Percentiles rank a stretch among this genome's conserved stretches.
phyloP scores from a whole-genome alignment of 345 rosid genomes.

The Syzygium jambos region DNA sequence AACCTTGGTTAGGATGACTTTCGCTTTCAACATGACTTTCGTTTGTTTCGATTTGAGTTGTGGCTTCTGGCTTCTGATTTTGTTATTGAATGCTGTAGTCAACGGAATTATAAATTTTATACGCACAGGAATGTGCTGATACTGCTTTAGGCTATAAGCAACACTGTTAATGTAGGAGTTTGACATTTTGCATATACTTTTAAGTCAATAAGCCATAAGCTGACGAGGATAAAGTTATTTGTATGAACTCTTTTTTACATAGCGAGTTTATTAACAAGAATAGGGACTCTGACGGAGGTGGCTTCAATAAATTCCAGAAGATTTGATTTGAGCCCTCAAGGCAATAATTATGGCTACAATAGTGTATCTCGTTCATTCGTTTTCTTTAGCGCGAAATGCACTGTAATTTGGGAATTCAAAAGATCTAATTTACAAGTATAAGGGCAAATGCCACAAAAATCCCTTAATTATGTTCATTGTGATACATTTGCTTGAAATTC shows the following conservation, averaged over 20 bases:
- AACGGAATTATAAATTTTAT: neutral
- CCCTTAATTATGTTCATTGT: too few relatives aligned
- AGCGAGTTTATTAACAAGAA: neutral
- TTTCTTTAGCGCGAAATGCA: neutral
- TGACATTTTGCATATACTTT: neutral
- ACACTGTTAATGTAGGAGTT: neutral
- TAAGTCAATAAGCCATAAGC: neutral
- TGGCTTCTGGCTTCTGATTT: neutral
- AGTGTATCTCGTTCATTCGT: neutral
- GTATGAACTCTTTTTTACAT: neutral
- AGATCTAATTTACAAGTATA: neutral
- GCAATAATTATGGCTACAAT: neutral
- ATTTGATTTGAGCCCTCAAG: neutral
- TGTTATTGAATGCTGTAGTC: neutral
- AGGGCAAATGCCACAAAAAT: too few relatives aligned
- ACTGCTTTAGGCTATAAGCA: neutral
- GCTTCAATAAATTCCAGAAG: neutral
- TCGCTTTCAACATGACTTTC: neutral
- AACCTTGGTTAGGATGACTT: neutral
- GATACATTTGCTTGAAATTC: too few relatives aligned
- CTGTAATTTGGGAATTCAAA: neutral
- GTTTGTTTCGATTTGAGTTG: neutral
- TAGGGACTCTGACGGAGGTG: neutral
- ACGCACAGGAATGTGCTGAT: neutral
- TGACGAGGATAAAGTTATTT: neutral